Conservation (phyloP, 139 green algal genomes). For the Picochlorum sp. region DNA sequence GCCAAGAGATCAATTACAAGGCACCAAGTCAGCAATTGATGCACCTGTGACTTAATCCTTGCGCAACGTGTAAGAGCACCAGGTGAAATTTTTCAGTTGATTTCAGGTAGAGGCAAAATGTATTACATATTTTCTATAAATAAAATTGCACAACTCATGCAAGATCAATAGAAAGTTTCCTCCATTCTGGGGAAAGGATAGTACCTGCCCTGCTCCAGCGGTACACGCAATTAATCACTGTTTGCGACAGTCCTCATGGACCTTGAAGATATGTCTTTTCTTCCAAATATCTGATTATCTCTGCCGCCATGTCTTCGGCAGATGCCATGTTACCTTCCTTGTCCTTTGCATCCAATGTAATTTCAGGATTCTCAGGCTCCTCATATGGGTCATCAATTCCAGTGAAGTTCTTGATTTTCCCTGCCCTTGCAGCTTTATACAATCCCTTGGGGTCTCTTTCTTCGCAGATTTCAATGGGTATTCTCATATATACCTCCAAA, state of each 20-base stretch:
- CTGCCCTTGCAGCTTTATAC: slow-evolving; percentile 88
- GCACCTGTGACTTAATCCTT: too few species aligned
- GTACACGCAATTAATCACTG: too few species aligned
- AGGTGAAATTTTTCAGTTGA: not conserved
- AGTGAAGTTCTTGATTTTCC: slow-evolving; percentile 86
- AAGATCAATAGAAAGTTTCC: too few species aligned
- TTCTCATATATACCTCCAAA: slow-evolving; percentile 88
- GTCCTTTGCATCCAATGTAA: slow-evolving; percentile 65
- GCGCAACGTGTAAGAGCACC: too few species aligned
- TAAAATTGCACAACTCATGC: too few species aligned
- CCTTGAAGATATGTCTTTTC: slow-evolving; percentile 31
- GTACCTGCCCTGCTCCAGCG: too few species aligned
- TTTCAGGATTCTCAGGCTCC: slow-evolving; percentile 69
- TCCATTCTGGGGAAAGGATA: not conserved
- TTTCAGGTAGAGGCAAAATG: too few species aligned
- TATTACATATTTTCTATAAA: too few species aligned
- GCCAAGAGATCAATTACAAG: too few species aligned
- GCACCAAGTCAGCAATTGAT: too few species aligned
- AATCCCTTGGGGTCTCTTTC: slow-evolving; percentile 88
- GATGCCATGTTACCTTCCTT: slow-evolving; percentile 38
- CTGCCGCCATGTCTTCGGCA: slow-evolving; percentile 51
- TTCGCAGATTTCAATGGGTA: slow-evolving; percentile 84
- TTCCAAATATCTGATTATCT: slow-evolving; percentile 55
- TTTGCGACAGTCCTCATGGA: slow-evolving; percentile 6
- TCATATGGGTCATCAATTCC: slow-evolving; percentile 65